A percentile compares a stretch with the other conserved stretches of the same genome.
Conservation (phyloP, 768 basidiomycete genomes). For the Russula lepida region DNA sequence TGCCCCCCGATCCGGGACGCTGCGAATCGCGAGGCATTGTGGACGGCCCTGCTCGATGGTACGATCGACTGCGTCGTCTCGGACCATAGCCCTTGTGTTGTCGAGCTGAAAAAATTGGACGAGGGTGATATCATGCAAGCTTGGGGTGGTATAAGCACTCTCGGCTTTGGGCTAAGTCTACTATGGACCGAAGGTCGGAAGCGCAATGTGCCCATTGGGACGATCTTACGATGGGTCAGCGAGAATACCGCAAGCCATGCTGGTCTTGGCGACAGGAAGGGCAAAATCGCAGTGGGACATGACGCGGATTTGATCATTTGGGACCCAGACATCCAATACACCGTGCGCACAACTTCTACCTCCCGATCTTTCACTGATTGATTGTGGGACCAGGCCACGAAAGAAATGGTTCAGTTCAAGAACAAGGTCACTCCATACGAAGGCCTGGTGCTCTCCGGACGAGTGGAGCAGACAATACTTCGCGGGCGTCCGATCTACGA, state of each 20-base stretch:
- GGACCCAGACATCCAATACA: constrained; percentile 49
- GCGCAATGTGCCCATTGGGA: constrained; percentile 46
- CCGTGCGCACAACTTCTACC: constrained; percentile 26
- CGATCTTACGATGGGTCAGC: constrained; percentile 71
- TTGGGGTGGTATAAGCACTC: constrained; percentile 91
- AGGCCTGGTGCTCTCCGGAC: constrained; percentile 60
- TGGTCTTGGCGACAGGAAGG: constrained; percentile 61
- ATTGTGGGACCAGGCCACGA: constrained; percentile 51
- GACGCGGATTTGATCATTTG: constrained; percentile 88
- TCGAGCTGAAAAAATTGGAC: constrained; percentile 69
- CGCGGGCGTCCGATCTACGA: constrained; percentile 67
- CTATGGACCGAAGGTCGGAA: constrained; percentile 78
- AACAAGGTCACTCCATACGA: constrained; percentile 91
- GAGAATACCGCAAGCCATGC: constrained; percentile 72
- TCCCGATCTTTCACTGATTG: not conserved
- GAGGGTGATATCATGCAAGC: constrained; percentile 79
- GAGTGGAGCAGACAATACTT: constrained; percentile 72
- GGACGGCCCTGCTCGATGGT: constrained; percentile 75
- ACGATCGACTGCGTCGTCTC: constrained; percentile 90
- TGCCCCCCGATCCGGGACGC: constrained; percentile 85
- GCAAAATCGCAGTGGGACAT: constrained; percentile 58
- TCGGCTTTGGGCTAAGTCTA: constrained; percentile 83
- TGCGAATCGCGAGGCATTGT: constrained; percentile 64
- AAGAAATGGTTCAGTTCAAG: constrained; percentile 73
- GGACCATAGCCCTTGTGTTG: constrained; percentile 89